A percentile compares a stretch with the other conserved stretches of the same genome.
Conservation (phyloP, 768 basidiomycete species). For the Mycena sanguinolenta region DNA sequence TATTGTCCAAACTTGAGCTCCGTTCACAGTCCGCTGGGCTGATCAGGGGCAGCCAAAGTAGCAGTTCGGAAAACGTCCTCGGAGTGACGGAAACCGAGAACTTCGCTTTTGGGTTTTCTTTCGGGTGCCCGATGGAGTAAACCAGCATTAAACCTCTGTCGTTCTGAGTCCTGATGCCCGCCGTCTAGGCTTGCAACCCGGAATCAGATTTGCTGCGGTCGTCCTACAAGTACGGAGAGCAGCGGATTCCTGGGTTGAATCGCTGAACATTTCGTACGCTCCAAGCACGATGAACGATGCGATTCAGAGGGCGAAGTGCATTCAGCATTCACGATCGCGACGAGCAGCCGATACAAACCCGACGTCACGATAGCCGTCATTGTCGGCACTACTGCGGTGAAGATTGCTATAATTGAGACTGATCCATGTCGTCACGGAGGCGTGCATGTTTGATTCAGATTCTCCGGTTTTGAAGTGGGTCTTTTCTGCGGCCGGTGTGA, state of each 20-base stretch:
- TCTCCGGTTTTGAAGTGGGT: not conserved
- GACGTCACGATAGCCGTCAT: not conserved
- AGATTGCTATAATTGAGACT: not conserved
- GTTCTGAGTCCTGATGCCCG: not conserved
- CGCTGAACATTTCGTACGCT: conserved; percentile 3
- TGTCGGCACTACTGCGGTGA: conserved; percentile 8
- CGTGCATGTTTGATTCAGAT: conserved; percentile 20
- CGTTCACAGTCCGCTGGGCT: no score
- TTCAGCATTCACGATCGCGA: no score
- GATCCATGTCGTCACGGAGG: conserved; percentile 20
- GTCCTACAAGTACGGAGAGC: conserved; percentile 10
- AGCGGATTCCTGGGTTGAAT: not conserved
- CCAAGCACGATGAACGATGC: not conserved
- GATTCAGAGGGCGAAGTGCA: conserved; percentile 13
- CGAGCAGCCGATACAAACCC: not conserved
- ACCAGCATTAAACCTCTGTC: not conserved
- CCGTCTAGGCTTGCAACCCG: not conserved
- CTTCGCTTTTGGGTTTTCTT: no score
- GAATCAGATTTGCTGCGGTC: conserved; percentile 1
- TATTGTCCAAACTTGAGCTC: no score
- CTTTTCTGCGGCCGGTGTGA: no score
- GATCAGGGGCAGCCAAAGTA: no score
- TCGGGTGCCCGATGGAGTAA: no score
- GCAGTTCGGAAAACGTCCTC: no score
- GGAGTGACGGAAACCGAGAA: no score